phyloP scores from a whole-genome alignment of 768 basidiomycete genomes.

The Termitomyces sp. region DNA sequence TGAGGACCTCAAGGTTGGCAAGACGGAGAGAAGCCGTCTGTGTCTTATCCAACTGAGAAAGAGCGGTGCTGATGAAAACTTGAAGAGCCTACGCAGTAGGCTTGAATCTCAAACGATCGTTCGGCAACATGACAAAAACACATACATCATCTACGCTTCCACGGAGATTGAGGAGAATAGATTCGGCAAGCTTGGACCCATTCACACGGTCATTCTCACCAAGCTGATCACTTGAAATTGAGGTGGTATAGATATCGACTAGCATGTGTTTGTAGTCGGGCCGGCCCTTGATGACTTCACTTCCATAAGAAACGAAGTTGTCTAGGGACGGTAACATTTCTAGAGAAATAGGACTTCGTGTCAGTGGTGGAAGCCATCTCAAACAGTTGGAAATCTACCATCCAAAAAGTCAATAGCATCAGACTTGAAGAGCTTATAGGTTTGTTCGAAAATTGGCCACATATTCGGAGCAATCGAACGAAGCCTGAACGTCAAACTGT shows the following conservation, averaged over 20 bases:
- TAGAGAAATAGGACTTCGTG: slow-evolving; percentile 16
- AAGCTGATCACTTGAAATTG: slow-evolving; percentile 62
- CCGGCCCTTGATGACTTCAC: slow-evolving; percentile 66
- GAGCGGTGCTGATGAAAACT: slow-evolving; percentile 56
- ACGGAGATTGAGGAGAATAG: slow-evolving; percentile 72
- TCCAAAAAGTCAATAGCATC: slow-evolving; percentile 86
- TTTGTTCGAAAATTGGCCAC: slow-evolving; percentile 86
- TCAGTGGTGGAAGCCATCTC: neutral
- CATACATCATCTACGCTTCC: slow-evolving; percentile 76
- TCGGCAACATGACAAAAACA: slow-evolving; percentile 4
- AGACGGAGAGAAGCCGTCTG: slow-evolving; percentile 63
- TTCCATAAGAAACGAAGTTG: slow-evolving; percentile 84
- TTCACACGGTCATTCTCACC: slow-evolving; percentile 83
- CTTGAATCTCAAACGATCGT: slow-evolving; percentile 2
- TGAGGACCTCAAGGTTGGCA: slow-evolving; percentile 77
- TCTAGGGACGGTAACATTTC: slow-evolving; percentile 88
- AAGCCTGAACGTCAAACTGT: slow-evolving; percentile 79
- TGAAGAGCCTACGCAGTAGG: slow-evolving; percentile 49
- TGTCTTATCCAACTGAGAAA: slow-evolving; percentile 53
- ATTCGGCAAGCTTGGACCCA: slow-evolving; percentile 83
- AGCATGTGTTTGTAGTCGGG: slow-evolving; percentile 76
- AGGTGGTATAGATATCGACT: slow-evolving; percentile 77
- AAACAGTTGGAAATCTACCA: slow-evolving; percentile 38
- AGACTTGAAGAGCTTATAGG: slow-evolving; percentile 76
- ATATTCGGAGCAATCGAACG: slow-evolving; percentile 70